Percentiles rank a stretch among this genome's conserved stretches.
These are phyloP conservation scores for Toxicodendron radicans DNA, from an alignment of 345 rosid species.

Conservation along the genomic window DNA sequence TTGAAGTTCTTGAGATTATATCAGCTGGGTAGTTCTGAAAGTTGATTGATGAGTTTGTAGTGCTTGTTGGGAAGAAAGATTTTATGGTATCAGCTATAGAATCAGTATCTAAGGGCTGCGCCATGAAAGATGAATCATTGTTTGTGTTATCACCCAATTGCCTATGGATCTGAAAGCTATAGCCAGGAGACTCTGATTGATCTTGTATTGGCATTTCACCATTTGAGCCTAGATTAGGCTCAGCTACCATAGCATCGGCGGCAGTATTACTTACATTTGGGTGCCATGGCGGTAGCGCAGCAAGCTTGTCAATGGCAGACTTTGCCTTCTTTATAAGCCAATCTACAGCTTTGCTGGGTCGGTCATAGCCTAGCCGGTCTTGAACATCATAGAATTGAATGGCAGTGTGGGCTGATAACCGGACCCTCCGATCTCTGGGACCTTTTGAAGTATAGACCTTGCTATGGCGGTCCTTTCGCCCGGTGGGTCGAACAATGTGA, in stretches of 20 bases:
- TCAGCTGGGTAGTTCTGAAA: constrained; percentile 61
- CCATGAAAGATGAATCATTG: constrained; percentile 37
- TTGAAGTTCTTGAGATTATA: constrained; percentile 46
- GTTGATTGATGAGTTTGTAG: constrained; percentile 43
- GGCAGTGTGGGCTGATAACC: constrained; percentile 84
- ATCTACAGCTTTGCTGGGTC: constrained; percentile 89
- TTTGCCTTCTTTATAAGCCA: constrained; percentile 87
- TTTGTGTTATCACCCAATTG: constrained; percentile 33
- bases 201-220: constrained; percentile 42
- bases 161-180: constrained; percentile 43
- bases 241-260: constrained; percentile 9
- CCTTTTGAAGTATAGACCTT: constrained; percentile 82
- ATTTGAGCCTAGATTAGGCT: constrained; percentile 26
- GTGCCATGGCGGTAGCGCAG: constrained; percentile 47
- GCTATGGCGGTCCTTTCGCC: constrained; percentile 83
- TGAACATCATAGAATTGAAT: constrained; percentile 89
- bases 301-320: constrained; percentile 70
- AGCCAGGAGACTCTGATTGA: constrained; percentile 43
- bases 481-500: constrained; percentile 70
- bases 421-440: constrained; percentile 73
- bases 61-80: constrained; percentile 67
- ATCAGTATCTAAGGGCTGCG: constrained; percentile 40
- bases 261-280: constrained; percentile 14
- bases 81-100: constrained; percentile 51
- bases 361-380: constrained; percentile 81